Conservation (phyloP, 208 protist genomes). For the Vickermania spadyakhi region DNA sequence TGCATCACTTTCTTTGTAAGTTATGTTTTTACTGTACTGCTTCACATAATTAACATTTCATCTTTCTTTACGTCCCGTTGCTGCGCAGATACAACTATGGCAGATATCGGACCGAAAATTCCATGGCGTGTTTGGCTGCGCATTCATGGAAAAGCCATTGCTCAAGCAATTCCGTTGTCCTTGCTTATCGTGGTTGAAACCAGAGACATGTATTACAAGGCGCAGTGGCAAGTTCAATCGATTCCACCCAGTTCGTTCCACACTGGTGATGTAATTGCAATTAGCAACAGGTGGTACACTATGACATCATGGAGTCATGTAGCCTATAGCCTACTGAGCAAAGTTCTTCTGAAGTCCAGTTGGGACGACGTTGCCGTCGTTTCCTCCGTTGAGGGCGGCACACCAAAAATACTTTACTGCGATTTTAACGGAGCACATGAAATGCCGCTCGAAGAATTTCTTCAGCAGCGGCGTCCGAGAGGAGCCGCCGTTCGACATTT, state of each 20-base stretch:
- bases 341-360: slow-evolving; percentile 73
- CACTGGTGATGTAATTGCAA: slow-evolving; percentile 70
- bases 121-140: slow-evolving; percentile 46
- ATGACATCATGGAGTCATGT: slow-evolving; percentile 66
- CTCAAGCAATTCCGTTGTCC: slow-evolving; percentile 59
- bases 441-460: slow-evolving; percentile 51
- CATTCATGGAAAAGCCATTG: slow-evolving; percentile 69
- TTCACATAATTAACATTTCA: too few species aligned
- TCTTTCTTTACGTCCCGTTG: too few species aligned
- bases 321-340: slow-evolving; percentile 66
- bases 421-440: slow-evolving; percentile 59
- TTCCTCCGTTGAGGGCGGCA: slow-evolving; percentile 22
- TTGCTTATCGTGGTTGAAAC: slow-evolving; percentile 71
- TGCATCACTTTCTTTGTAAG: neutral
- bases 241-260: slow-evolving; percentile 34
- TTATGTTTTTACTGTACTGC: neutral
- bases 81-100: too few species aligned
- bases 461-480: slow-evolving; percentile 41
- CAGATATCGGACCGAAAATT: slow-evolving; percentile 31
- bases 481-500: slow-evolving; percentile 65
- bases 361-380: slow-evolving; percentile 87
- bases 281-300: slow-evolving; percentile 87
- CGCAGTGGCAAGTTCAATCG: slow-evolving; percentile 54
- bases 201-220: slow-evolving; percentile 77
- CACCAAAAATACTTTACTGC: slow-evolving; percentile 54